phyloP scores from a whole-genome alignment of 2,329 filamentous ascomycete species.

The Verruconis gallopava region DNA sequence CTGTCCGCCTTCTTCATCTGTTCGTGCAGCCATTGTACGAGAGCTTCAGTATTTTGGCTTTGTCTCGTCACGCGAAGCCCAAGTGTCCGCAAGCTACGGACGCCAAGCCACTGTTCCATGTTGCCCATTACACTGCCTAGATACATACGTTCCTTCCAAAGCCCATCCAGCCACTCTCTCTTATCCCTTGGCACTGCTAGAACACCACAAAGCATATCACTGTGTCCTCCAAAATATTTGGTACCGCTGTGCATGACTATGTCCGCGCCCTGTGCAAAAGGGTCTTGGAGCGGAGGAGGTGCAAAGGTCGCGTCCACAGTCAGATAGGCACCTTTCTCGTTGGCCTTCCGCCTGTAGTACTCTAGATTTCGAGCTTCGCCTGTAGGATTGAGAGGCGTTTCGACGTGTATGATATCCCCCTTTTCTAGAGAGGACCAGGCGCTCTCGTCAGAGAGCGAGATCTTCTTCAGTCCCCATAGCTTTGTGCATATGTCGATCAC shows the following conservation, averaged over 20 bases:
- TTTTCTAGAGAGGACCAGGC: constrained; percentile 53
- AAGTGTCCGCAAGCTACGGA: constrained; percentile 73
- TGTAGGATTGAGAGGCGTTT: constrained; percentile 87
- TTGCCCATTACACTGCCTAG: constrained; percentile 79
- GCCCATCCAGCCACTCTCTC: constrained; percentile 25
- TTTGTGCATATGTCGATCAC: constrained; percentile 62
- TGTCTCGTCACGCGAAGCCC: constrained; percentile 71
- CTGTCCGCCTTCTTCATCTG: constrained; percentile 22
- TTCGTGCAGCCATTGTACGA: constrained; percentile 57
- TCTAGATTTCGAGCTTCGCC: constrained; percentile 67
- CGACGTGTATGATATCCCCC: constrained; percentile 80
- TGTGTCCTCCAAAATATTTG: constrained; percentile 94
- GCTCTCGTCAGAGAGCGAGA: constrained; percentile 45
- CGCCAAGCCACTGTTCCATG: constrained; percentile 83
- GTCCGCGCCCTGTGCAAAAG: constrained; percentile 70
- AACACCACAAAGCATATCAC: constrained; percentile 82
- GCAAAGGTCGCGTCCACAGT: constrained; percentile 88
- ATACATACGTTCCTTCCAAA: constrained; percentile 58
- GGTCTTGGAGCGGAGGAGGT: constrained; percentile 78
- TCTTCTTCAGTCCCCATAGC: constrained; percentile 59
- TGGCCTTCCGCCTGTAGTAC: constrained; percentile 59
- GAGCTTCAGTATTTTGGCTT: constrained; percentile 51
- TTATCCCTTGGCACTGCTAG: constrained; percentile 45
- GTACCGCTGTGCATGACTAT: constrained; percentile 85
- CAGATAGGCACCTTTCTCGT: constrained; percentile 57